phyloP scores from a whole-genome alignment of 768 basidiomycete genomes.

The Leccinum uliginosum region DNA sequence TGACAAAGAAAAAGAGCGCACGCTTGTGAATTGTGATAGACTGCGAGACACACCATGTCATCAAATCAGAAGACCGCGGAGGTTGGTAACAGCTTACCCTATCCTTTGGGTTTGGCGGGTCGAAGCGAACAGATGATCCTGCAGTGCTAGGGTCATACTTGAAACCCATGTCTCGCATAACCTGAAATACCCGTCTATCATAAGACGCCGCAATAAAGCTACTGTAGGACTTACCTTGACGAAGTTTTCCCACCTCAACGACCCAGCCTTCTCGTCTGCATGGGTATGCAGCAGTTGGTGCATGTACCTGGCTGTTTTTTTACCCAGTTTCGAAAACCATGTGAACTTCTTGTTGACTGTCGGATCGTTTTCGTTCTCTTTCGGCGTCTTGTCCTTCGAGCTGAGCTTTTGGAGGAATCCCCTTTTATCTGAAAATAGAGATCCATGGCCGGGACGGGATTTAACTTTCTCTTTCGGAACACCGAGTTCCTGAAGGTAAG shows the following conservation, averaged over 20 bases:
- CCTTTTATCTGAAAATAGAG: conserved; percentile 41
- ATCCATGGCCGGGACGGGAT: conserved; percentile 57
- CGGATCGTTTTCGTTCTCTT: conserved; percentile 29
- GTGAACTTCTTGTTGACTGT: conserved; percentile 38
- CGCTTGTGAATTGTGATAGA: conserved; percentile 78
- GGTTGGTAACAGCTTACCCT: conserved; percentile 31
- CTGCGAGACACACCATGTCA: conserved; percentile 27
- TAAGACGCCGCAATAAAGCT: not conserved
- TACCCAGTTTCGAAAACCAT: conserved; percentile 55
- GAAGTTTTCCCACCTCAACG: conserved; percentile 80
- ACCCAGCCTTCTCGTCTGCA: conserved; percentile 52
- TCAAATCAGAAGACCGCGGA: not conserved
- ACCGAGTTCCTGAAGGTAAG: conserved; percentile 57
- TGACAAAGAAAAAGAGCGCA: conserved; percentile 25
- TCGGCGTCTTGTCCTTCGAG: conserved; percentile 28
- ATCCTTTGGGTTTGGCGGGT: conserved; percentile 57
- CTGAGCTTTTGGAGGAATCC: conserved; percentile 51
- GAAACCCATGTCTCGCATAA: conserved; percentile 80
- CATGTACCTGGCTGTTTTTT: conserved; percentile 57
- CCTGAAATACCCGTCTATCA: conserved; percentile 33
- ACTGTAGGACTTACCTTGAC: conserved; percentile 46
- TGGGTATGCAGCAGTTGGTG: conserved; percentile 58
- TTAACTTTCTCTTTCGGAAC: conserved; percentile 64
- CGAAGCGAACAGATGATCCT: conserved; percentile 79
- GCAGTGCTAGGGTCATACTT: conserved; percentile 68